phyloP scores from a whole-genome alignment of 148 eudicot species.

The Silene uniflora region DNA sequence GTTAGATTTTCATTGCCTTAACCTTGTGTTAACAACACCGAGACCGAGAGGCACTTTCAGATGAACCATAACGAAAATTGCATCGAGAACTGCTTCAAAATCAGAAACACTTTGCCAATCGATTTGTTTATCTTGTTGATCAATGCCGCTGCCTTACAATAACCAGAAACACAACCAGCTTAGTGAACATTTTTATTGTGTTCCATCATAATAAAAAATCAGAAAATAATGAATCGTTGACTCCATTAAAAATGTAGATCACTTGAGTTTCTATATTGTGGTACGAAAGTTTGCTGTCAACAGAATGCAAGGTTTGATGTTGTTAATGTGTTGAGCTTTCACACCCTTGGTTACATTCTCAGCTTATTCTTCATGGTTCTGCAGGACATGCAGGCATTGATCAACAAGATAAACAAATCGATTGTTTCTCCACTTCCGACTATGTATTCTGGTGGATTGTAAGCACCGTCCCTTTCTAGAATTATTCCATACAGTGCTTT shows the following conservation, averaged over 20 bases:
- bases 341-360: background rate
- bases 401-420: constrained; percentile 85
- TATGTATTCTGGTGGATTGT: constrained; percentile 85
- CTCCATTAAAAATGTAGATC: too few relatives aligned
- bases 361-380: constrained; percentile 15
- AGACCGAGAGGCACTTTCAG: background rate
- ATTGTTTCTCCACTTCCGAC: constrained; percentile 89
- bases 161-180: too few relatives aligned
- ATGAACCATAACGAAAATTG: background rate
- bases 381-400: constrained; percentile 92
- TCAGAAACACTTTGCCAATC: too few relatives aligned
- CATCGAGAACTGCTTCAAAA: too few relatives aligned
- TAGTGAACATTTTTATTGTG: too few relatives aligned
- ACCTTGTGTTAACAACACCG: background rate
- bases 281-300: too few relatives aligned
- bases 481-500: background rate
- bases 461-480: constrained; percentile 28
- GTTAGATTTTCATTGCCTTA: background rate
- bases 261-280: too few relatives aligned
- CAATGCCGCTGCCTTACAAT: too few relatives aligned
- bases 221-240: too few relatives aligned
- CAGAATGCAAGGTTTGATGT: too few relatives aligned
- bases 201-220: too few relatives aligned
- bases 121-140: too few relatives aligned
- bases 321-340: background rate